Percentiles rank a stretch among this genome's conserved stretches.
These are phyloP conservation scores for Cordyceps fumosorosea DNA, from an alignment of 2,329 filamentous ascomycete genomes.

Conservation along the genomic window DNA sequence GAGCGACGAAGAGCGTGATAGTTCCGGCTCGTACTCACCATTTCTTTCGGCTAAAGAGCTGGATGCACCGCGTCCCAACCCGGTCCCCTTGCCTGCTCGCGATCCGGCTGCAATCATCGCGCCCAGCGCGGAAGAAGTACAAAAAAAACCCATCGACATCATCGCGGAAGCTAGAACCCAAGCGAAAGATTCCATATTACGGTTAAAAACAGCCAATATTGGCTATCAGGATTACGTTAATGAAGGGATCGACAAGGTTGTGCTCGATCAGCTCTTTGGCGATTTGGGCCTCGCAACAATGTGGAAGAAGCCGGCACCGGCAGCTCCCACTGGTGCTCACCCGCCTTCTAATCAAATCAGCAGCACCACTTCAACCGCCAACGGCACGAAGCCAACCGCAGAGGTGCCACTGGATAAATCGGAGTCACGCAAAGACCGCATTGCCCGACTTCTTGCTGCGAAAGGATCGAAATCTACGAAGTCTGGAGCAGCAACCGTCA, in stretches of 20 bases:
- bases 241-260: constrained; percentile 60
- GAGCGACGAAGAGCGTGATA: constrained; percentile 28
- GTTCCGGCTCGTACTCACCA: constrained; percentile 48
- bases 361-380: not conserved
- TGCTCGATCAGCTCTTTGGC: constrained; percentile 60
- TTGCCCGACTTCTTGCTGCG: constrained; percentile 67
- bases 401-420: constrained; percentile 27
- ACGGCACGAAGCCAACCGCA: not conserved
- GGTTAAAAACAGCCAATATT: constrained; percentile 59
- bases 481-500: constrained; percentile 11
- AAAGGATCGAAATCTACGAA: constrained; percentile 51
- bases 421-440: constrained; percentile 67
- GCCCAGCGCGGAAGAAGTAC: not conserved
- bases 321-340: not conserved
- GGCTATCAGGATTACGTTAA: constrained; percentile 66
- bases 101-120: not conserved
- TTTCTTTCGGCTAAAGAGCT: constrained; percentile 45
- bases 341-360: not conserved
- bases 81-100: not conserved
- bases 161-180: constrained; percentile 43
- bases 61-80: constrained; percentile 16
- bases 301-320: not conserved
- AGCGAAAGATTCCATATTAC: constrained; percentile 61
- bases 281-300: constrained; percentile 56
- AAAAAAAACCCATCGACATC: constrained; percentile 1